Conservation (phyloP, 805 yeast species). For the Nadsonia fulvescens region DNA sequence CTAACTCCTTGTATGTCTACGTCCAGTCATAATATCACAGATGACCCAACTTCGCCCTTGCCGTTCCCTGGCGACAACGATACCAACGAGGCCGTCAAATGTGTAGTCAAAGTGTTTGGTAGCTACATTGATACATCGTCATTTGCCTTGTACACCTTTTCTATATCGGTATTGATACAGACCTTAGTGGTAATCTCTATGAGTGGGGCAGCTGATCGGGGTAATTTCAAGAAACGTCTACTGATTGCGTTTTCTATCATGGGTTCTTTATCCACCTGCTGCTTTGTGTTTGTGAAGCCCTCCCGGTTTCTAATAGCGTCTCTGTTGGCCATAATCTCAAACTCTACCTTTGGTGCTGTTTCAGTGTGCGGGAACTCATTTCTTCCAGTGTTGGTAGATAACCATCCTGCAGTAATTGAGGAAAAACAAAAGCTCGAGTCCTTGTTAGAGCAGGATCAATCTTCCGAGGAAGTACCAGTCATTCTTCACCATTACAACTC, state of each 20-base stretch:
- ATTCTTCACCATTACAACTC: background rate
- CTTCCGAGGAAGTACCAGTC: slow-evolving; percentile 1
- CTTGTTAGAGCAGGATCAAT: background rate
- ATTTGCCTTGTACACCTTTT: slow-evolving; percentile 56
- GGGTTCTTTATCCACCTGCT: slow-evolving; percentile 39
- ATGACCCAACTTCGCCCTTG: slow-evolving; percentile 14
- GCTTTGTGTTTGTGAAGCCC: slow-evolving; percentile 23
- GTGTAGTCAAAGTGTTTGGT: slow-evolving; percentile 31
- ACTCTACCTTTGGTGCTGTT: slow-evolving; percentile 58
- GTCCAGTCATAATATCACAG: slow-evolving; percentile 19
- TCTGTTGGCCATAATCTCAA: slow-evolving; percentile 40
- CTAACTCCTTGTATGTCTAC: slow-evolving; percentile 31
- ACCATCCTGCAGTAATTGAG: slow-evolving; percentile 3
- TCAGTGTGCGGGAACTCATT: slow-evolving; percentile 67
- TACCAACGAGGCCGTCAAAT: slow-evolving; percentile 18
- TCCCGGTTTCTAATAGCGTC: slow-evolving; percentile 34
- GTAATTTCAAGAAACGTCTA: slow-evolving; percentile 37
- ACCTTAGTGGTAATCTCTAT: slow-evolving; percentile 51
- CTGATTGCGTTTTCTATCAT: slow-evolving; percentile 37
- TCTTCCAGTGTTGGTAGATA: slow-evolving; percentile 37
- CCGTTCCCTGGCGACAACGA: slow-evolving; percentile 7
- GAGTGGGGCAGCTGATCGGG: slow-evolving; percentile 56
- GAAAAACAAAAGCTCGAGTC: too few relatives aligned
- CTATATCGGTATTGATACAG: slow-evolving; percentile 54
- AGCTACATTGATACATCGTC: slow-evolving; percentile 51